Evolutionary conservation across 352 stramenopile species (phyloP).

Genomic region (Pythium guiyangense): DNA sequence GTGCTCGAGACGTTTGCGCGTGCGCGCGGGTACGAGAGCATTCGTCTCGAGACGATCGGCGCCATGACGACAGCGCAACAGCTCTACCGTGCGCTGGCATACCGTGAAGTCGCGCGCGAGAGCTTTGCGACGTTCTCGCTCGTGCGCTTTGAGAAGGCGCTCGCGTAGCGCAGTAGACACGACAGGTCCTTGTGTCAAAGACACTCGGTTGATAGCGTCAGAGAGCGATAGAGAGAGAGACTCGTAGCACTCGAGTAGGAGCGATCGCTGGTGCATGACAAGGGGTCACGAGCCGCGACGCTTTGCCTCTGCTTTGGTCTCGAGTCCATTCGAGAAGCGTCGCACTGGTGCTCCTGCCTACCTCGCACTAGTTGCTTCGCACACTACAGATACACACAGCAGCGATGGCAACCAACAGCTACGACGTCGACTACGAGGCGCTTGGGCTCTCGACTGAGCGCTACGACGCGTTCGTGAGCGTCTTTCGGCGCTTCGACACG

Average conservation of each 20-base stretch:
- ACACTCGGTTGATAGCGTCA: no score
- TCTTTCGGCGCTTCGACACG: conserved; percentile 48
- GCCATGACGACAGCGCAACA: conserved; percentile 48
- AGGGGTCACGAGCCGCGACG: not conserved
- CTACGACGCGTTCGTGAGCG: conserved; percentile 55
- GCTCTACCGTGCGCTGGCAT: conserved; percentile 43
- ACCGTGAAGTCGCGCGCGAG: conserved; percentile 23
- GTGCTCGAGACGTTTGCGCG: conserved; percentile 35
- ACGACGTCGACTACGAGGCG: conserved; percentile 62
- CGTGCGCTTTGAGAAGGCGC: conserved; percentile 42
- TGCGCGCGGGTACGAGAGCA: conserved; percentile 21
- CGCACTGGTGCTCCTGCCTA: no score
- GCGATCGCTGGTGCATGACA: no score
- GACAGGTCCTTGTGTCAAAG: no score
- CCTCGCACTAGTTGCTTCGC: no score
- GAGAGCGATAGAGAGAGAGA: no score
- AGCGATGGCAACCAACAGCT: conserved; percentile 6
- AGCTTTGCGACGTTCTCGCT: conserved; percentile 45
- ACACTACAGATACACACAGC: no score
- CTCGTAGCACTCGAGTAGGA: no score
- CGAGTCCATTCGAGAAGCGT: no score
- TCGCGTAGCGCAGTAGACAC: not conserved
- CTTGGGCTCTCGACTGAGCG: conserved; percentile 39
- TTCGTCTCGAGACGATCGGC: conserved; percentile 61
- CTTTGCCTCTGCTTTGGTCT: not conserved